Evolutionary conservation across 352 stramenopile genomes (phyloP), one percentile per base, ranked within the genome.

Genomic region (Blastocystis sp.): DNA sequence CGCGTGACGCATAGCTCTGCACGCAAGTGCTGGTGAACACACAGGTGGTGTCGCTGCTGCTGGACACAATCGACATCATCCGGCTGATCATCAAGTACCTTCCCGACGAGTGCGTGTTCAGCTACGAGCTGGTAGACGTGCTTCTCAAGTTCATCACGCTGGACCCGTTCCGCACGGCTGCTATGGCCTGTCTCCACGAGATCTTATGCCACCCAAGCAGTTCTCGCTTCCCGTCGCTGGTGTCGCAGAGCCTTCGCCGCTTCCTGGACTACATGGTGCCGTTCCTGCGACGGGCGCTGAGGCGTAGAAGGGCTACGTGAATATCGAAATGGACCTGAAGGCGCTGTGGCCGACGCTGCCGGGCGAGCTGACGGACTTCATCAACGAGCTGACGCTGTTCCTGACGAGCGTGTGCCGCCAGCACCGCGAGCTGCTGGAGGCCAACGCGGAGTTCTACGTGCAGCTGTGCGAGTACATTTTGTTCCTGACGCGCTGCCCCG

Each of bases 131-230:
- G 2, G 98, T 95, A 90, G 93, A 98, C 91, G 98, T 98, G 88
- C 95, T 99, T 62, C 90, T 99, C 17, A 94, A 95, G 41, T 91
- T 99, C 21, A 92, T 98, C 89, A 98, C 96, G 56, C 92, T 99
- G 34, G 74, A 84, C 62, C 91, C 95, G 19, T 98, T 98, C 91
- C 94, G 96, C n/a, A 98, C 97, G 89, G 93, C 97, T 87, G 96
- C 96, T 9, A 93, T 99, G 60, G 96, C 97, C 89, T 99, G 96
- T 90, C 90, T 99, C 48, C 98, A 96, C 3, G 97, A 99, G 91
- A 98, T 99, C 78, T 93, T 94, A 84, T 91, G 98, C 34, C 92
- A 94, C 10, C 95, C 70, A 59, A 23, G 4, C 28, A 62, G 62
- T 23, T 90, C 91, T 17, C 90, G 96, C 88, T 99, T 98, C 90